Base-by-base conservation (phyloP, 1,284 basidiomycete species). In the Ceratobasidium sp. region DNA sequence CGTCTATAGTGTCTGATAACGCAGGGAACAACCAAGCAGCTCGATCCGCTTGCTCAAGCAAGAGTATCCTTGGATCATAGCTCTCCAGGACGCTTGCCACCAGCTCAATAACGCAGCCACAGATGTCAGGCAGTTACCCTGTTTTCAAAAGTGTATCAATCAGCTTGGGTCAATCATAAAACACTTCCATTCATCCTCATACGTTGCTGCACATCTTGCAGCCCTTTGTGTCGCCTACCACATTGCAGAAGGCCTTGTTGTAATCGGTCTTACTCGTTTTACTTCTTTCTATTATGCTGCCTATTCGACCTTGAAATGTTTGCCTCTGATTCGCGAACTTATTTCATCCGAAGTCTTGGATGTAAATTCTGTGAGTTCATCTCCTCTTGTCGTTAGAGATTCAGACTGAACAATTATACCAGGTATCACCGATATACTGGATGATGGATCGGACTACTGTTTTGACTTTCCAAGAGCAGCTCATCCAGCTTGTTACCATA, bases 241-340 rank as follows among this genome's bases (percentile, higher is more conserved):
- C 0, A 79, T 82, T 61, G 54, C 65, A 2, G 80, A 80, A 8
- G 83, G 83, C 0, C 80, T 84, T 2, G 81, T 81, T 39, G 45
- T 79, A 11, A 81, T 83, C 65, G 82, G 82, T 39, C 82, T 82
- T 73, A 84, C 82, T 49, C 79, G 80, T 3, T 84, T 84, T 76
- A 80, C 79, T 7, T 81, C 80, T 11, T 71, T 82, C 5, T 80
- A 81, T 54, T 75, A 77, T 13, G 58, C 61, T 35, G 31, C 61
- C 37, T 23, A 37, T 13, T 63, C 61, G 11, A 39, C 37, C 11
- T 39, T 63, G 15, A 35, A 8, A 26, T 63, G 61, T 39, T 35
- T 63, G 26, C 61, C 61, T 17, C 33, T 63, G 11, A 63, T 63
- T 13, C 31, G 28, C 23, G 15, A 63, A 42, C 37, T 63, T 5